Percentiles rank a stretch among this genome's conserved stretches.
These are phyloP conservation scores for Boletus semigastroideus DNA, from an alignment of 1,284 basidiomycete species.

Conservation along the genomic window DNA sequence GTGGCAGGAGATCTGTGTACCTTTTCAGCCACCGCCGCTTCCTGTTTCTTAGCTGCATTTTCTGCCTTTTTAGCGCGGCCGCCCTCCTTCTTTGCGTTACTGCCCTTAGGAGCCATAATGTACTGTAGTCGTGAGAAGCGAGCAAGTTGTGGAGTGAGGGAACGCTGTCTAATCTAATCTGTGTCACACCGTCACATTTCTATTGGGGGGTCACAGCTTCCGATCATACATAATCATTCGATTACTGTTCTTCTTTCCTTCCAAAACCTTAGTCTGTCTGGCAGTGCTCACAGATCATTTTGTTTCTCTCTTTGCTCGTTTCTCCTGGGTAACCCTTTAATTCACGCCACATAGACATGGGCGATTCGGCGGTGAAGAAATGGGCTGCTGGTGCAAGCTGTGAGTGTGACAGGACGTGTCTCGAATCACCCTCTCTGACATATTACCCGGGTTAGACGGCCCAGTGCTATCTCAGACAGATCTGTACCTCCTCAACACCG, in stretches of 20 bases:
- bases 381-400: constrained; percentile 34
- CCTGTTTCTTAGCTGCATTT: constrained; percentile 80
- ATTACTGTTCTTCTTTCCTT: not conserved
- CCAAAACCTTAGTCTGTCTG: not conserved
- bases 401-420: constrained; percentile 15
- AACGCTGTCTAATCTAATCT: constrained; percentile 33
- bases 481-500: constrained; percentile 66
- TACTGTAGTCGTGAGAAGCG: constrained; percentile 5
- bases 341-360: constrained; percentile 19
- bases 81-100: constrained; percentile 87
- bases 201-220: constrained; percentile 4
- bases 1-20: constrained; percentile 36
- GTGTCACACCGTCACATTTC: constrained; percentile 22
- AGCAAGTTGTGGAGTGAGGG: not conserved
- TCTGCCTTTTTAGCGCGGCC: constrained; percentile 92
- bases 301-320: not conserved
- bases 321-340: not conserved
- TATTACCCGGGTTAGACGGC: constrained; percentile 50
- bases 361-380: constrained; percentile 27
- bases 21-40: constrained; percentile 55
- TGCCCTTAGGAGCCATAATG: constrained; percentile 79
- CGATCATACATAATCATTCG: constrained; percentile 10
- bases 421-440: not conserved
- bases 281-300: constrained; percentile 2
- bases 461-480: constrained; percentile 74